phyloP scores from a whole-genome alignment of 2,329 filamentous ascomycete species.

The Penicillium sclerotiorum region DNA sequence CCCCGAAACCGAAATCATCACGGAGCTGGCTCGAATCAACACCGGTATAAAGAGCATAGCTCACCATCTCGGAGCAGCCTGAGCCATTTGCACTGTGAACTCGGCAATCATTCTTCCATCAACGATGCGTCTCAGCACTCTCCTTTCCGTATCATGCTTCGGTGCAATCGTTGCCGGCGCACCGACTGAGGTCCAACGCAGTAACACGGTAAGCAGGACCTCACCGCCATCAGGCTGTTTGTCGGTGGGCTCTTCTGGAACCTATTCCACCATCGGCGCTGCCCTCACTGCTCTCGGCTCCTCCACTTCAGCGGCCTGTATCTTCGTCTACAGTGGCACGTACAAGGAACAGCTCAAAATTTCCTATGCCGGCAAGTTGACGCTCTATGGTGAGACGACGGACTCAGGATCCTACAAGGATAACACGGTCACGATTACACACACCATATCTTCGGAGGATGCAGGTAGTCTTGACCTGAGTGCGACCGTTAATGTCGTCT shows the following conservation, averaged over 20 bases:
- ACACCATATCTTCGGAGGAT: constrained; percentile 33
- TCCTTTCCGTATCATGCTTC: background rate
- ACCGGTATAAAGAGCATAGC: background rate
- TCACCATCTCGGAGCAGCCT: background rate
- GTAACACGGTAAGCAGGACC: constrained; percentile 13
- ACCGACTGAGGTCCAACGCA: constrained; percentile 10
- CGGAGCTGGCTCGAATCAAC: background rate
- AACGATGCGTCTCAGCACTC: background rate
- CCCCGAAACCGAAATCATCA: background rate
- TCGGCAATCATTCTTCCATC: background rate
- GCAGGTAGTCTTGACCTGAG: constrained; percentile 35
- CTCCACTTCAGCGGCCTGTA: constrained; percentile 30
- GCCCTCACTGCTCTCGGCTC: constrained; percentile 31
- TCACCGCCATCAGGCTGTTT: constrained; percentile 30
- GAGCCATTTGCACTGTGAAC: background rate
- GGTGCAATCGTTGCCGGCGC: background rate
- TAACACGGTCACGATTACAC: constrained; percentile 37
- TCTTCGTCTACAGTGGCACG: constrained; percentile 36
- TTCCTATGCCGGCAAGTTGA: constrained; percentile 31
- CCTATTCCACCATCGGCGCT: constrained; percentile 28
- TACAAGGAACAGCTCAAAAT: constrained; percentile 37
- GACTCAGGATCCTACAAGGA: constrained; percentile 32
- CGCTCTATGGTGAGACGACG: constrained; percentile 36
- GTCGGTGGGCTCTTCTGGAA: constrained; percentile 24
- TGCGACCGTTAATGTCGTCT: constrained; percentile 34